phyloP scores from a whole-genome alignment of 1,139 yeast genomes.

The Meyerozyma sp. region DNA sequence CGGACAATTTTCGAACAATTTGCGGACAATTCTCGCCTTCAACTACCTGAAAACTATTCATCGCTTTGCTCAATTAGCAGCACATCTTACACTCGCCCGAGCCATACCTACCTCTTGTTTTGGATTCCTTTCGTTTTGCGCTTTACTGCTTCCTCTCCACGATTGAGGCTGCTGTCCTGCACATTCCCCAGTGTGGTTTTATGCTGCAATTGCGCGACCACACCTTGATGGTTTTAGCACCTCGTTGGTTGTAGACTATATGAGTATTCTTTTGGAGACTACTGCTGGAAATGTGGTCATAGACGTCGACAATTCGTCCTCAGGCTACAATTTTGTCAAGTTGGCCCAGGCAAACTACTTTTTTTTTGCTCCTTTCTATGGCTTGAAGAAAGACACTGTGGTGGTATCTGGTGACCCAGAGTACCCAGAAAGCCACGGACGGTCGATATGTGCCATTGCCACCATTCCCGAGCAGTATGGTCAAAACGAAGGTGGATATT shows the following conservation, averaged over 20 bases:
- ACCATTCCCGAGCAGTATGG: constrained; percentile 2
- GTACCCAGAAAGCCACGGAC: constrained; percentile 30
- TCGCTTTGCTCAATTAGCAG: no score
- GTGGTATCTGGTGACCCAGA: constrained; percentile 47
- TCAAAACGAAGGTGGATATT: neutral
- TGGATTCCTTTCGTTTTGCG: no score
- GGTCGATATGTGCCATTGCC: constrained; percentile 10
- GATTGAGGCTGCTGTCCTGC: neutral
- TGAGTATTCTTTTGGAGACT: constrained; percentile 60
- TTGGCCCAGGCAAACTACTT: constrained; percentile 51
- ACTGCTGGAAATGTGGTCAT: constrained; percentile 47
- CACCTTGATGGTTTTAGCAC: constrained; percentile 1
- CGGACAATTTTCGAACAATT: no score
- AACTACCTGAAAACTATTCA: no score
- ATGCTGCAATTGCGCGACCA: neutral
- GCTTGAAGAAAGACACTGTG: constrained; percentile 29
- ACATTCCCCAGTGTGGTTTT: neutral
- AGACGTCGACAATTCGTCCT: constrained; percentile 37
- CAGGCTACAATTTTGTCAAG: constrained; percentile 47
- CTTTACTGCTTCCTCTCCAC: no score
- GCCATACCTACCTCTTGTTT: no score
- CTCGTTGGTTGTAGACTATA: constrained; percentile 10
- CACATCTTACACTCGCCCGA: no score
- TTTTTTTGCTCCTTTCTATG: constrained; percentile 46
- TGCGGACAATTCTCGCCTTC: no score